Percentiles rank a stretch among this genome's conserved stretches.
Evolutionary conservation across 164 flowering plant genomes (phyloP).

Genomic region (Tinospora cordifolia): DNA sequence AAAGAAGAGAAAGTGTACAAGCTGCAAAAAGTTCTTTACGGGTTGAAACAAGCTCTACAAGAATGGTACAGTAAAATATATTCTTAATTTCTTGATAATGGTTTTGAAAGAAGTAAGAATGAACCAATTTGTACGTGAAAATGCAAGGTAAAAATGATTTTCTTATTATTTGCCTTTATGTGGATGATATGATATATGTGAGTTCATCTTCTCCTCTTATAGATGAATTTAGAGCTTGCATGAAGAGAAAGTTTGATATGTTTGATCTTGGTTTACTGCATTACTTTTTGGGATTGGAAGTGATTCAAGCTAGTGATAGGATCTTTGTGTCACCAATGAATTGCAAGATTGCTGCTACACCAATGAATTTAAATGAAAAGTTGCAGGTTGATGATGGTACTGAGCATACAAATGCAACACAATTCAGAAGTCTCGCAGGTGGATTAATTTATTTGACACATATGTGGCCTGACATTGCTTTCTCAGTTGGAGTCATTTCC

Average conservation of each 20-base stretch:
- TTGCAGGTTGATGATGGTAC: no score
- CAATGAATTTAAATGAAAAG: background rate
- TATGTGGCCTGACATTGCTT: no score
- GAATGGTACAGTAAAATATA: slow-evolving; percentile 7
- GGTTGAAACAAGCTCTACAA: slow-evolving; percentile 14
- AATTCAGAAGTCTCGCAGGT: no score
- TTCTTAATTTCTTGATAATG: background rate
- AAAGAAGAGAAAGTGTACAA: background rate
- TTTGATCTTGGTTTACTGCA: slow-evolving; percentile 8
- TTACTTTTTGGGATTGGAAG: slow-evolving; percentile 14
- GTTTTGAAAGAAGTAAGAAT: no score
- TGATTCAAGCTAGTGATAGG: background rate
- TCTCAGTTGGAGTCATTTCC: no score
- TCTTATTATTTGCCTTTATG: slow-evolving; percentile 9
- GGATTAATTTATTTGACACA: no score
- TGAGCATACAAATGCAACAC: no score
- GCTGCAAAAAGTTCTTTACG: slow-evolving; percentile 1
- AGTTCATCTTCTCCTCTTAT: slow-evolving; percentile 1
- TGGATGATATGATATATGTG: no score
- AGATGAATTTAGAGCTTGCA: slow-evolving; percentile 9
- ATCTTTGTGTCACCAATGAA: slow-evolving; percentile 7
- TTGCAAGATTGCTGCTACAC: background rate
- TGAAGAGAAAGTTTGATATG: slow-evolving; percentile 18
- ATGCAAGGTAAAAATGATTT: background rate
- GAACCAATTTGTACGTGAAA: slow-evolving; percentile 8